These are phyloP conservation scores for Beauveria australis DNA, from an alignment of 2,329 filamentous ascomycete species.

Conservation along the genomic window DNA sequence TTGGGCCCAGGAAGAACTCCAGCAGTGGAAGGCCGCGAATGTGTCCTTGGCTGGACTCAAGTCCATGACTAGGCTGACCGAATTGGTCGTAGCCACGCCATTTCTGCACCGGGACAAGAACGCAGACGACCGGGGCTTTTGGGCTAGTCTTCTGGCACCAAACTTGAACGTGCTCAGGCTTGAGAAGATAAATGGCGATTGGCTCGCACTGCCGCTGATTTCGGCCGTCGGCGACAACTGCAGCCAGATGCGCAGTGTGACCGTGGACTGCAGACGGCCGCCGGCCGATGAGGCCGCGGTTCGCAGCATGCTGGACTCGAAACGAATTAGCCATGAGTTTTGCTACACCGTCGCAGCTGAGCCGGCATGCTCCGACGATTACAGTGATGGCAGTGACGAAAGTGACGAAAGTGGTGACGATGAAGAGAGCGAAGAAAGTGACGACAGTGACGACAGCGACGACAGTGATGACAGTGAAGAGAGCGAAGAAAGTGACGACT, in stretches of 20 bases:
- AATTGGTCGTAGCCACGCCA: not conserved
- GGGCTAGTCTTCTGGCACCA: not conserved
- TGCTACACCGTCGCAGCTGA: not conserved
- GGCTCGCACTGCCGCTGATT: not conserved
- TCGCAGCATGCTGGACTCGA: not conserved
- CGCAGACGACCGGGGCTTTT: not conserved
- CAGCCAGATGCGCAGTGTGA: not conserved
- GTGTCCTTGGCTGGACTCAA: not conserved
- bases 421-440: not conserved
- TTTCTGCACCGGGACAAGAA: not conserved
- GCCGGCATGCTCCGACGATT: too few relatives aligned
- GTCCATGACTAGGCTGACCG: not conserved
- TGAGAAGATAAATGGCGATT: not conserved
- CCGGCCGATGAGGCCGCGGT: not conserved
- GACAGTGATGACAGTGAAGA: too few relatives aligned
- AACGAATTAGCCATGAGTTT: not conserved
- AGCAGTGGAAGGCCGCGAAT: not conserved
- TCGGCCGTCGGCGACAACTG: not conserved
- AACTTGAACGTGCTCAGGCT: not conserved
- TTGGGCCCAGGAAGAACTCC: fast-evolving
- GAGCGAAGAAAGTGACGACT: too few relatives aligned
- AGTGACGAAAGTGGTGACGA: not conserved
- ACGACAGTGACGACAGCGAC: too few relatives aligned
- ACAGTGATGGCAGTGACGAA: too few relatives aligned
- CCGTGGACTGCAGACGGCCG: not conserved